Percentiles rank a stretch among this genome's conserved stretches.
These are phyloP conservation scores for Amauroascus verrucosus DNA, from an alignment of 2,329 filamentous ascomycete genomes.

Conservation along the genomic window DNA sequence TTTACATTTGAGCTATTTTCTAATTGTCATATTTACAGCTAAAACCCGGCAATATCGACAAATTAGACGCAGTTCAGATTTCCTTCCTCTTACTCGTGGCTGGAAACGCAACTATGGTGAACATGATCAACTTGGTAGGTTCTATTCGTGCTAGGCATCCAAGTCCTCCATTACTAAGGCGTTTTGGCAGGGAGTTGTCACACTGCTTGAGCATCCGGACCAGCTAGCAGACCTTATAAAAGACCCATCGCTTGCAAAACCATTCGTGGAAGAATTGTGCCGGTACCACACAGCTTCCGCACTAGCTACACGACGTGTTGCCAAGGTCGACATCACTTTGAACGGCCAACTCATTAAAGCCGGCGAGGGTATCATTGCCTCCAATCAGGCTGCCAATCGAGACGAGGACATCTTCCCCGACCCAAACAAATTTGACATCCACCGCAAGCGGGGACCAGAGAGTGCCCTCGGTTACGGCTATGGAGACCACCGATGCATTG, in stretches of 20 bases:
- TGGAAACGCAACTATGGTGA: conserved; percentile 45
- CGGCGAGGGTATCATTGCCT: conserved; percentile 40
- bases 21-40: conserved; percentile 13
- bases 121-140: conserved; percentile 39
- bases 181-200: conserved; percentile 33
- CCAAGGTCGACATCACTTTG: conserved; percentile 39
- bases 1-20: neutral
- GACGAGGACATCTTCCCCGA: conserved; percentile 38
- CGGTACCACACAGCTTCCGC: conserved; percentile 42
- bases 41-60: conserved; percentile 24
- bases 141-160: neutral
- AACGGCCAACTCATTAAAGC: conserved; percentile 36
- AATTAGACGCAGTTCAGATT: conserved; percentile 33
- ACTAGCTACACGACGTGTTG: conserved; percentile 40
- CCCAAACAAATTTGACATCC: conserved; percentile 38
- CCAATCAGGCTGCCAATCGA: conserved; percentile 41
- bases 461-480: conserved; percentile 40
- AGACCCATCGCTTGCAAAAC: conserved; percentile 29
- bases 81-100: conserved; percentile 44
- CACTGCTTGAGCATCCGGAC: conserved; percentile 36
- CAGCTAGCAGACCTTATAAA: conserved; percentile 36
- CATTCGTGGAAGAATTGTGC: conserved; percentile 42
- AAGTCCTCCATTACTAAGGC: conserved; percentile 9
- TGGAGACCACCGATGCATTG: conserved; percentile 40
- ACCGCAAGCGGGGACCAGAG: conserved; percentile 28